phyloP scores from a whole-genome alignment of 2,329 filamentous ascomycete genomes.

The Fusarium odoratissimum region DNA sequence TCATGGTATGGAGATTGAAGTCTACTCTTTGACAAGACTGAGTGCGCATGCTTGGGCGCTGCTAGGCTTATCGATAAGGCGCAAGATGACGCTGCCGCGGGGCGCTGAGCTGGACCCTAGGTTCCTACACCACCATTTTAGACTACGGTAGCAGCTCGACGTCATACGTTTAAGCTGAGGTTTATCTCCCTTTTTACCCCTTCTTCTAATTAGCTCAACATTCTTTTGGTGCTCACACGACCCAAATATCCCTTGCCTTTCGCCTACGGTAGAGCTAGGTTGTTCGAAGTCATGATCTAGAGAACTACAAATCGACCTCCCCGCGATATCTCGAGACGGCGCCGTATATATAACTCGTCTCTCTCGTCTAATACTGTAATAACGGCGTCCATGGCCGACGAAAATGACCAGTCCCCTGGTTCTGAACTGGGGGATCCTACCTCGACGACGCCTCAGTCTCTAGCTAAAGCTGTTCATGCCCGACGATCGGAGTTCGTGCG shows the following conservation, averaged over 20 bases:
- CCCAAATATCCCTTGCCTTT: neutral
- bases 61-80: slow-evolving; percentile 48
- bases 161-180: slow-evolving; percentile 31
- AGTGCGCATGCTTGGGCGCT: slow-evolving; percentile 26
- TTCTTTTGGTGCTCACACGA: slow-evolving; percentile 24
- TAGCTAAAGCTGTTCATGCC: slow-evolving; percentile 75
- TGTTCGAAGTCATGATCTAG: slow-evolving; percentile 51
- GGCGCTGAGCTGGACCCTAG: slow-evolving; percentile 20
- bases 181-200: slow-evolving; percentile 16
- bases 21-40: slow-evolving; percentile 30
- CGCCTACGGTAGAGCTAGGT: slow-evolving; percentile 21
- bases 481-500: slow-evolving; percentile 83
- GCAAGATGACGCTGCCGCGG: slow-evolving; percentile 39
- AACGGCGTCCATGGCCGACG: slow-evolving; percentile 46
- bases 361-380: slow-evolving; percentile 22
- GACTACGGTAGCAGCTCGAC: slow-evolving; percentile 19
- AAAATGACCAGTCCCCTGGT: slow-evolving; percentile 48
- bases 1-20: slow-evolving; percentile 19
- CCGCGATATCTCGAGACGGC: slow-evolving; percentile 42
- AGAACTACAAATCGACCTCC: slow-evolving; percentile 42
- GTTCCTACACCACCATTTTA: slow-evolving; percentile 34
- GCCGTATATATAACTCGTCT: slow-evolving; percentile 31
- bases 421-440: slow-evolving; percentile 59
- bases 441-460: slow-evolving; percentile 63
- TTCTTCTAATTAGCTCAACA: slow-evolving; percentile 13